These are phyloP conservation scores for Neofusicoccum laricinum DNA, from an alignment of 2,329 filamentous ascomycete species.

Conservation along the genomic window DNA sequence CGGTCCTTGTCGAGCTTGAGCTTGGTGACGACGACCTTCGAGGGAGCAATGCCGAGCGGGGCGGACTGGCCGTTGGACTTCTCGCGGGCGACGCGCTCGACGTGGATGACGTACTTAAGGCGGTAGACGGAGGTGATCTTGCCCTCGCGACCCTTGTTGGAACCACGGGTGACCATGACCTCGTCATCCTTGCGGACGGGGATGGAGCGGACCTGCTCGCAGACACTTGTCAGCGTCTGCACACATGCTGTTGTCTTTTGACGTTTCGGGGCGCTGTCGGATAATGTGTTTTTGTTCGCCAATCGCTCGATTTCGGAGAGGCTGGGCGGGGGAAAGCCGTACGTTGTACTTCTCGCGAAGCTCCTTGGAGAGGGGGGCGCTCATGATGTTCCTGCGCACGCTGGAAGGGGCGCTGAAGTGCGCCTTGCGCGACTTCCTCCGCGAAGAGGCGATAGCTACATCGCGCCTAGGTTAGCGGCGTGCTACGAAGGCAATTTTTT, in stretches of 20 bases:
- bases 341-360: constrained; percentile 99
- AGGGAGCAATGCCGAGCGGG: constrained; percentile 89
- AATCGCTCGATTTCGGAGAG: not conserved
- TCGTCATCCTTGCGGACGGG: constrained; percentile 68
- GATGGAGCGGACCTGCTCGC: constrained; percentile 77
- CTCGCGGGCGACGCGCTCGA: constrained; percentile 95
- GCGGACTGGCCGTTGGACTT: constrained; percentile 97
- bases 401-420: constrained; percentile 96
- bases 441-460: constrained; percentile 65
- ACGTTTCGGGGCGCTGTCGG: not conserved
- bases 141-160: constrained; percentile 97
- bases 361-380: constrained; percentile 65
- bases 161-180: constrained; percentile 86
- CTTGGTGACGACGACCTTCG: constrained; percentile 98
- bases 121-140: constrained; percentile 88
- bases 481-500: not conserved
- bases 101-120: constrained; percentile 88
- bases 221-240: constrained; percentile 12
- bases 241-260: not conserved
- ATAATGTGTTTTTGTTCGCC: not conserved
- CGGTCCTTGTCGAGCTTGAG: constrained; percentile 96
- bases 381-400: constrained; percentile 95
- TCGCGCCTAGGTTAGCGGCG: constrained; percentile 10
- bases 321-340: constrained; percentile 36
- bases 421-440: constrained; percentile 98